Evolutionary conservation across 176 grass and related monocot genomes (phyloP).

Genomic region (Ananas comosus): DNA sequence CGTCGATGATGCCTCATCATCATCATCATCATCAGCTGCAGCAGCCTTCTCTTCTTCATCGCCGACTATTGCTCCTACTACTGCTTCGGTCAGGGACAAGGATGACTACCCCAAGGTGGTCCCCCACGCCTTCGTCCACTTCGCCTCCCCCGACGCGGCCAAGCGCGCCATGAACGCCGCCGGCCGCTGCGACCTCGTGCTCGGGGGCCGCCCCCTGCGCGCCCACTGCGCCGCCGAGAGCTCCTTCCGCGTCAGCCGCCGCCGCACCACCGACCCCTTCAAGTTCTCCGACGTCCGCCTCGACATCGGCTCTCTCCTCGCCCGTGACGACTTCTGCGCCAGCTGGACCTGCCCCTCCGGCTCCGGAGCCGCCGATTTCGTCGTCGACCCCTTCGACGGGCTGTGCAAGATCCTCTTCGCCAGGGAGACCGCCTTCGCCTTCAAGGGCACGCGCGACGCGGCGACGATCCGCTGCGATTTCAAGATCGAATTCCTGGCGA

Average conservation of each 20-base stretch:
- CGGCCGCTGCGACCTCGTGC: conserved; percentile 39
- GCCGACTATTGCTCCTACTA: too few species aligned
- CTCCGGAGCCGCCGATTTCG: conserved; percentile 34
- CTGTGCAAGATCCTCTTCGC: conserved; percentile 51
- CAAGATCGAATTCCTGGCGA: conserved; percentile 55
- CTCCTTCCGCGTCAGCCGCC: conserved; percentile 37
- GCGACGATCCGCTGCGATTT: conserved; percentile 49
- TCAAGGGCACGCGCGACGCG: conserved; percentile 24
- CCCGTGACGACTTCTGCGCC: conserved; percentile 32
- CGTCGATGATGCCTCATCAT: too few species aligned
- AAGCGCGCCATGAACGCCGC: conserved; percentile 41
- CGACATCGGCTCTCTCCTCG: conserved; percentile 43
- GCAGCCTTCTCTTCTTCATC: too few species aligned
- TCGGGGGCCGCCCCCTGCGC: conserved; percentile 27
- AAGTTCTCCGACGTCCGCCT: conserved; percentile 50
- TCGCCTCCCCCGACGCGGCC: conserved; percentile 41
- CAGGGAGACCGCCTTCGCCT: conserved; percentile 45
- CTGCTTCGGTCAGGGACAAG: neutral
- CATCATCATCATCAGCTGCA: too few species aligned
- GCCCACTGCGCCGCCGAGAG: conserved; percentile 33
- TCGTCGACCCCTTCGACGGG: conserved; percentile 67
- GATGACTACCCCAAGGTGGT: conserved; percentile 43
- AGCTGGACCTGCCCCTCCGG: conserved; percentile 41
- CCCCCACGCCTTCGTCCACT: conserved; percentile 87
- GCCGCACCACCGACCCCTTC: conserved; percentile 36